Base-by-base conservation (phyloP, 495 filamentous ascomycete genomes). In the Aspergillus mulundensis region DNA sequence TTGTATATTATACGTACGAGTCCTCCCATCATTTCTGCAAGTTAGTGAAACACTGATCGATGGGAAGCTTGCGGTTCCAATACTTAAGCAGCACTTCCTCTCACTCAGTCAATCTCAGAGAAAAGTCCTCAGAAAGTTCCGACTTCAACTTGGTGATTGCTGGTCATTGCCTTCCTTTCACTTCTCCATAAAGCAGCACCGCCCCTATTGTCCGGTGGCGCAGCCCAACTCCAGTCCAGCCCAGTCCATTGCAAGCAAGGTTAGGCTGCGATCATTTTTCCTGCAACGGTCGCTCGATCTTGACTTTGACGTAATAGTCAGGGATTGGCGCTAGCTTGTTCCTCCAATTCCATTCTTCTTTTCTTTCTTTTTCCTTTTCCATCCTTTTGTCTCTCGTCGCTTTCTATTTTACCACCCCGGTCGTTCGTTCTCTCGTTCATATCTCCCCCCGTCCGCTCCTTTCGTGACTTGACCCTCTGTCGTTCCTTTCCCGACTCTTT, bases 251-350 rank as follows among this genome's bases (percentile, higher is more conserved):
- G 32, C 50, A 43, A 57, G 56, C 54, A 20, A 54, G 41, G 38
- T 47, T 56, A 54, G 58, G 41, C 47, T 54, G 54, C 54, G 50
- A 54, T 58, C 40, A 53, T 54, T 64, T 53, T 48, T 25, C 42
- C 38, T 40, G 38, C 38, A 16, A 18, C 38, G n/a, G 38, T 47
- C 25, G 25, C 45, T 39, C 42, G 54, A 56, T 56, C 55, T 59
- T 64, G 61, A 64, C 61, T 52, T 59, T 64, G 61, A 64, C 61
- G 61, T 64, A 64, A 64, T 64, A 59, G 58, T 54, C 45, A 28
- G 21, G 44, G 53, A 57, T 63, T 63, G 57, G 53, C 53, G 23
- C 45, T 49, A 42, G 50, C 48, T 54, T 54, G 53, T 46, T 48
- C 19, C n/a, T n/a, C n/a, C n/a, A n/a, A n/a, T 60, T 56, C 36